Evolutionary conservation across 495 filamentous ascomycete species (phyloP).

Genomic region (Corynascus novoguineensis): DNA sequence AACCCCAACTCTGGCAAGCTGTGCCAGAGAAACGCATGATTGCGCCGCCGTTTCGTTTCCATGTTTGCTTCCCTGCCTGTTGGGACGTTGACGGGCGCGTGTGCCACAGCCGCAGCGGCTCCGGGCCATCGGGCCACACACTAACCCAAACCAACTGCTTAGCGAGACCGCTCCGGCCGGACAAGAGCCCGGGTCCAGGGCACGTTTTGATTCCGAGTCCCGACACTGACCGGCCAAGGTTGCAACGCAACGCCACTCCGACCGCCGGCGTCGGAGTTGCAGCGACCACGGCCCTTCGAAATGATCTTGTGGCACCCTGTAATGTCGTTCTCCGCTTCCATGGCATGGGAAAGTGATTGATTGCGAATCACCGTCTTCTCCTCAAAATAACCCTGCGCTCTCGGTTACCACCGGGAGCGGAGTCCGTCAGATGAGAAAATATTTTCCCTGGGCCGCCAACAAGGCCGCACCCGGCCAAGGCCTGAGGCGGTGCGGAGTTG

Average conservation of each 20-base stretch:
- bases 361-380: constrained; percentile 3
- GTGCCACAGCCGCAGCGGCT: constrained; percentile 4
- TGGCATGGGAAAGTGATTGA: background rate
- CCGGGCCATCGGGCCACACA: background rate
- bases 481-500: background rate
- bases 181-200: constrained; percentile 4
- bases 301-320: constrained; percentile 11
- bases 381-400: background rate
- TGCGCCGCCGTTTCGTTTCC: background rate
- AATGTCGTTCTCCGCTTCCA: constrained; percentile 1
- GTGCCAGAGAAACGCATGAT: constrained; percentile 20
- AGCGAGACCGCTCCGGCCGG: constrained; percentile 16
- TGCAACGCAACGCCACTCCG: background rate
- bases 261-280: background rate
- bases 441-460: background rate
- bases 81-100: constrained; percentile 1
- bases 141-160: background rate
- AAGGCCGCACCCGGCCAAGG: background rate
- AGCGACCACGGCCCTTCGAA: background rate
- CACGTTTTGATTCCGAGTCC: constrained; percentile 14
- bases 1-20: background rate
- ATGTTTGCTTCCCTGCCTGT: constrained; percentile 10
- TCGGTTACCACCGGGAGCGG: constrained; percentile 7
- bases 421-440: background rate
- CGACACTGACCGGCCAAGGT: constrained; percentile 12